phyloP scores from a whole-genome alignment of 352 stramenopile genomes.

The Phytophthora citrophthora region DNA sequence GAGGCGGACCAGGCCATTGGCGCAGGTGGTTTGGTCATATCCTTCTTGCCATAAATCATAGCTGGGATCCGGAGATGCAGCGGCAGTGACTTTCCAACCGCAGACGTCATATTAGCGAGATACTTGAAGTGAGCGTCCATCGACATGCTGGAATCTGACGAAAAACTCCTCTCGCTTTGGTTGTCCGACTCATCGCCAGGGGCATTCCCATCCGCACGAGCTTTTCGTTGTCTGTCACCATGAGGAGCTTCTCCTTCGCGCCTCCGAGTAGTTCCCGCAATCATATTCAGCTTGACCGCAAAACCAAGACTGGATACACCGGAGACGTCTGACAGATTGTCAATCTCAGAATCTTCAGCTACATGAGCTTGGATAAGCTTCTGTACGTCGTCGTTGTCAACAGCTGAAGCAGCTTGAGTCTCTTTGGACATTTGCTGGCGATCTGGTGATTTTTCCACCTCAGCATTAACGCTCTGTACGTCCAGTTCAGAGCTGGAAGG shows the following conservation, averaged over 20 bases:
- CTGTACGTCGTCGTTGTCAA: not conserved
- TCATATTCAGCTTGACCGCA: conserved; percentile 48
- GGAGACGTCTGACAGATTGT: conserved; percentile 31
- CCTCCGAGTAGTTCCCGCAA: conserved; percentile 33
- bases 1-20: conserved; percentile 41
- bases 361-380: not conserved
- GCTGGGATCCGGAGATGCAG: conserved; percentile 51
- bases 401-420: not conserved
- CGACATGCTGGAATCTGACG: conserved; percentile 55
- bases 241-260: conserved; percentile 4
- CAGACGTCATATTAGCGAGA: conserved; percentile 54
- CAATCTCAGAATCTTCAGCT: not conserved
- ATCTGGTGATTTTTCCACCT: not conserved
- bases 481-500: conserved; percentile 21
- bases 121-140: conserved; percentile 55
- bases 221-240: conserved; percentile 20
- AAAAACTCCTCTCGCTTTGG: conserved; percentile 31
- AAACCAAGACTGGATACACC: conserved; percentile 59
- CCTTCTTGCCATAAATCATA: conserved; percentile 33
- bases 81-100: conserved; percentile 46
- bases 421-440: conserved; percentile 2
- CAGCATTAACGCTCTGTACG: conserved; percentile 8
- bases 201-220: no score
- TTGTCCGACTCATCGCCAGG: no score
- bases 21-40: conserved; percentile 49